Evolutionary conservation across 2,329 filamentous ascomycete genomes (phyloP).

Genomic region (Monosporascus sp.): DNA sequence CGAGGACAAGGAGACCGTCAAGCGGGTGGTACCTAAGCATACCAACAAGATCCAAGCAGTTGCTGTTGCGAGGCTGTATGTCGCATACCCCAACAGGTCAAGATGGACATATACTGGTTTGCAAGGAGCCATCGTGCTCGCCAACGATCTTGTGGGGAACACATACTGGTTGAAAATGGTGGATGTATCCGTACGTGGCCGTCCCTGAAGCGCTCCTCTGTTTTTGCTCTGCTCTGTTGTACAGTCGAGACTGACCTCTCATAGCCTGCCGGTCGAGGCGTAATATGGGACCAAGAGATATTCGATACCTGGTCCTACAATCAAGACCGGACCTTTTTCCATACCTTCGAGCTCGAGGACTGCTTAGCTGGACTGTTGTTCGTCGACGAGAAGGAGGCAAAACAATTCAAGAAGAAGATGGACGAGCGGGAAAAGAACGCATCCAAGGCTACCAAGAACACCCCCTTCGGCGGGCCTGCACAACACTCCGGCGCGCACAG

Average conservation of each 20-base stretch:
- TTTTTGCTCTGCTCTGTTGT: constrained; percentile 6
- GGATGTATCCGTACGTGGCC: constrained; percentile 75
- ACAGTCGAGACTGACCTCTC: constrained; percentile 5
- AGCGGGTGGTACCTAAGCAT: constrained; percentile 86
- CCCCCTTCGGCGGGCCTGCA: constrained; percentile 60
- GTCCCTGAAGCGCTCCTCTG: constrained; percentile 3
- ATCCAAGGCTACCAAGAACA: constrained; percentile 76
- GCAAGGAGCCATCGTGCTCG: constrained; percentile 85
- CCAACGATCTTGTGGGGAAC: constrained; percentile 90
- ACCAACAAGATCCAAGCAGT: constrained; percentile 97
- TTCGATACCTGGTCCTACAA: constrained; percentile 95
- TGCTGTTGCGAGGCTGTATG: constrained; percentile 86
- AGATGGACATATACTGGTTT: constrained; percentile 93
- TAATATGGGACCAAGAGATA: constrained; percentile 97
- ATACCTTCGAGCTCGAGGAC: constrained; percentile 92
- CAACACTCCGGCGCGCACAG: constrained; percentile 39
- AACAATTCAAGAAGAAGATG: constrained; percentile 96
- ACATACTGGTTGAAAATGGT: constrained; percentile 98
- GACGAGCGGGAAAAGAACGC: constrained; percentile 94
- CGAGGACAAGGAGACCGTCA: constrained; percentile 94
- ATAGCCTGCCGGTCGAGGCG: constrained; percentile 71
- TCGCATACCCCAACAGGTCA: constrained; percentile 78
- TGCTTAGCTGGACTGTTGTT: constrained; percentile 89
- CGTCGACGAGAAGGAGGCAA: constrained; percentile 94
- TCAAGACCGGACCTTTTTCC: constrained; percentile 95